These are phyloP conservation scores for Biscutella laevigata DNA, from an alignment of 441 rosid genomes.

Conservation along the genomic window DNA sequence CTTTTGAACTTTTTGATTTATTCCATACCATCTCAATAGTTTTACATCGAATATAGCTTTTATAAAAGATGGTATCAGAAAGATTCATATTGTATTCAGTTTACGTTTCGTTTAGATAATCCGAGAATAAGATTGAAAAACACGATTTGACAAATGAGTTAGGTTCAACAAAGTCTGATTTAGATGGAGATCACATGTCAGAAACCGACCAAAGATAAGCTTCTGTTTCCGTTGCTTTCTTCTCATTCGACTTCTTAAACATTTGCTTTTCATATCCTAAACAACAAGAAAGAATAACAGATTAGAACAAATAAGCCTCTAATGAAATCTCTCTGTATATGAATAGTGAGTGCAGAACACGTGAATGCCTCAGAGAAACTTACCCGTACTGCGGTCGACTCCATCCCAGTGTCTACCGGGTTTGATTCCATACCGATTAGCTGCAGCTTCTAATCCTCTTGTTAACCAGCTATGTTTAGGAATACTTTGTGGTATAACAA, in stretches of 20 bases:
- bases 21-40: background rate
- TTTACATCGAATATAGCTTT: background rate
- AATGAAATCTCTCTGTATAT: background rate
- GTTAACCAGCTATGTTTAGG: constrained; percentile 81
- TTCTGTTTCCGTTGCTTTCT: constrained; percentile 72
- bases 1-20: background rate
- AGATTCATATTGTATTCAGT: background rate
- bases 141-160: background rate
- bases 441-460: constrained; percentile 69
- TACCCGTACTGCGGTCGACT: constrained; percentile 81
- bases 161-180: background rate
- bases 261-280: constrained; percentile 68
- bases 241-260: constrained; percentile 63
- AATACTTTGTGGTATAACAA: constrained; percentile 68
- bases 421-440: constrained; percentile 73
- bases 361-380: background rate
- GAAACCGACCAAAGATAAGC: constrained; percentile 92
- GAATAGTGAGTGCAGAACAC: background rate
- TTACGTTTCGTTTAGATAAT: background rate
- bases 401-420: constrained; percentile 99
- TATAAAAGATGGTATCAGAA: background rate
- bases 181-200: constrained; percentile 43
- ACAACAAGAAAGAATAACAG: background rate
- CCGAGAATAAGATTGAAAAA: background rate
- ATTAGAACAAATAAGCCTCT: background rate